Conservation (phyloP, 1,139 yeast species). For the Magnusiomyces suaveolens region DNA sequence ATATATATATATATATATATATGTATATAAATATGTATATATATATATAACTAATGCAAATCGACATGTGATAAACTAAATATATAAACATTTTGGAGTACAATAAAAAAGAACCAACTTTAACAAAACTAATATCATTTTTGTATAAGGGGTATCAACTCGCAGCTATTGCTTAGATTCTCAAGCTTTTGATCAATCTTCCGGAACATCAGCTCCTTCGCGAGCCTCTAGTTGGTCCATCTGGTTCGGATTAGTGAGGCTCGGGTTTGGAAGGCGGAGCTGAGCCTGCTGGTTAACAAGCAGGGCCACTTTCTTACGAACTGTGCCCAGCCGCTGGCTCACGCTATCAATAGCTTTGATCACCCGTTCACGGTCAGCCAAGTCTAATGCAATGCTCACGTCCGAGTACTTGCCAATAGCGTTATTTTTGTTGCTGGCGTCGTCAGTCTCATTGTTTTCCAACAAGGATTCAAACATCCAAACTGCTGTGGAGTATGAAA, state of each 20-base stretch:
- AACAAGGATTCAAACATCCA: constrained; percentile 91
- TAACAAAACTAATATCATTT: too few relatives aligned
- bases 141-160: too few relatives aligned
- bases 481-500: constrained; percentile 80
- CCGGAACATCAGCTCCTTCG: too few relatives aligned
- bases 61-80: not conserved
- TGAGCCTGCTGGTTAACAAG: not conserved
- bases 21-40: too few relatives aligned
- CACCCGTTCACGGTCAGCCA: constrained; percentile 63
- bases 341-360: constrained; percentile 43
- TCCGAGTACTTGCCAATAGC: constrained; percentile 17
- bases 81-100: too few relatives aligned
- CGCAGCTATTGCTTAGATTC: too few relatives aligned
- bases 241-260: not conserved
- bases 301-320: constrained; percentile 22
- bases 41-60: too few relatives aligned
- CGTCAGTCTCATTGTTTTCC: constrained; percentile 30
- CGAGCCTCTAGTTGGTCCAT: not conserved
- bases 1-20: not conserved
- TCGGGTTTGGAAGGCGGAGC: not conserved
- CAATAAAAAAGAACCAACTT: too few relatives aligned
- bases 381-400: constrained; percentile 41
- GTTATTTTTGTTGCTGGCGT: not conserved
- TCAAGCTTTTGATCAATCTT: too few relatives aligned
- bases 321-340: constrained; percentile 26